Base-by-base conservation (phyloP, 2,329 filamentous ascomycete species). In the Cordyceps militaris region DNA sequence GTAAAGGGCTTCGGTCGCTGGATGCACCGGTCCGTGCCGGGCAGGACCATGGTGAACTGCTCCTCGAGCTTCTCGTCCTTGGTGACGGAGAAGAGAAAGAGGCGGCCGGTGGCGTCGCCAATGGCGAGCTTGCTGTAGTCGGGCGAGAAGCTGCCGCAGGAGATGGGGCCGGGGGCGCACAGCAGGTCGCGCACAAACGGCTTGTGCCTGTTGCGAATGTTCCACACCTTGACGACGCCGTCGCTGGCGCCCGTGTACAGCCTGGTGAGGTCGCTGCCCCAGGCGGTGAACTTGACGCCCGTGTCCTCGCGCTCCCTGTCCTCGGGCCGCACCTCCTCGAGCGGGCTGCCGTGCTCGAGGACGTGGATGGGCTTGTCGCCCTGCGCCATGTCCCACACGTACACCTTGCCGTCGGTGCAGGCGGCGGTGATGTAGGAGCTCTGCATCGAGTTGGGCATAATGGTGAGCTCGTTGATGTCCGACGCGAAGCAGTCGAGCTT, bases 171-270 rank as follows among this genome's bases (percentile, higher is more conserved):
- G 0, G 80, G 74, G 1, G 79, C 77, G 59, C 80, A 74, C 1
- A 86, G 70, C 0, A 86, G 69, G 52, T 79, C 74, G 23, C 79
- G 76, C 5, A 86, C 72, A 46, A 81, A 74, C 0, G 74, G 79
- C 54, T 71, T 66, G 28, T 62, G 69, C 52, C 51, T 64, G 46
- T 73, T 72, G 10, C 80, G 77, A 9, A 86, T 69, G 61, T 86
- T 82, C 84, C 84, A 87, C 2, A 82, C 81, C 60, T 83, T 85
- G 16, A 87, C 74, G 0, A 80, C 73, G 1, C 84, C 84, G 60
- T 87, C 84, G 1, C 83, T 85, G 0, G 81, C 82, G 1, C 83
- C 84, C 0, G 83, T 86, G 62, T 86, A 87, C 44, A 87, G 76
- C 0, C 83, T 75, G 56, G 84, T 80, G 0, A 73, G 67, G 0